Evolutionary conservation across 805 yeast genomes (phyloP).

Genomic region (Yarrowia divulgata): DNA sequence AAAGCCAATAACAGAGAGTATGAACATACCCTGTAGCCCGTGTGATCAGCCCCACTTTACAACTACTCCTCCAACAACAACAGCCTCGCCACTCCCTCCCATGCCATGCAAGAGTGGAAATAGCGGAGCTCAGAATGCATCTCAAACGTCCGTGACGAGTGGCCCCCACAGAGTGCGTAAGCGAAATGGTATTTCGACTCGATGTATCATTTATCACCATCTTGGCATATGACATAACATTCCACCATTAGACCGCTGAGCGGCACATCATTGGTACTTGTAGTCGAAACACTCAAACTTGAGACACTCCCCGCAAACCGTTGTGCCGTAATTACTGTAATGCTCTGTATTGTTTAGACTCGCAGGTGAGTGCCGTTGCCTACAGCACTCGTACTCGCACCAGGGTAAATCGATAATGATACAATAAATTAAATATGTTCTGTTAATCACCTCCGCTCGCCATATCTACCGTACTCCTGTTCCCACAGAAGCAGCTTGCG

Average conservation of each 20-base stretch:
- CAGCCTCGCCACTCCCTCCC: too few species aligned
- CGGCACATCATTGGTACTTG: neutral
- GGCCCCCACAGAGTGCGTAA: neutral
- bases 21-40: too few species aligned
- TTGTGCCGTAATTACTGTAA: neutral
- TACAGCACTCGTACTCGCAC: neutral
- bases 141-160: neutral
- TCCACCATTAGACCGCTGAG: neutral
- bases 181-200: neutral
- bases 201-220: neutral
- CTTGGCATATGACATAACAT: neutral
- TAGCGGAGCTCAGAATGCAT: neutral
- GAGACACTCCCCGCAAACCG: neutral
- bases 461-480: constrained; percentile 64
- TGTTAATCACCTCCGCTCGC: constrained; percentile 42
- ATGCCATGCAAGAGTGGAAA: neutral
- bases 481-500: constrained; percentile 81
- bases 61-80: too few species aligned
- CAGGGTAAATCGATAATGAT: constrained; percentile 3
- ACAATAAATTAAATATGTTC: constrained; percentile 34
- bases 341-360: too few species aligned
- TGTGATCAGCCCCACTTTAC: too few species aligned
- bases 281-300: neutral
- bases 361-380: too few species aligned
- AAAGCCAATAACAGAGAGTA: too few species aligned